Percentiles rank a stretch among this genome's conserved stretches.
Conservation (phyloP, 768 basidiomycete genomes). For the Pulveroboletus ravenelii region DNA sequence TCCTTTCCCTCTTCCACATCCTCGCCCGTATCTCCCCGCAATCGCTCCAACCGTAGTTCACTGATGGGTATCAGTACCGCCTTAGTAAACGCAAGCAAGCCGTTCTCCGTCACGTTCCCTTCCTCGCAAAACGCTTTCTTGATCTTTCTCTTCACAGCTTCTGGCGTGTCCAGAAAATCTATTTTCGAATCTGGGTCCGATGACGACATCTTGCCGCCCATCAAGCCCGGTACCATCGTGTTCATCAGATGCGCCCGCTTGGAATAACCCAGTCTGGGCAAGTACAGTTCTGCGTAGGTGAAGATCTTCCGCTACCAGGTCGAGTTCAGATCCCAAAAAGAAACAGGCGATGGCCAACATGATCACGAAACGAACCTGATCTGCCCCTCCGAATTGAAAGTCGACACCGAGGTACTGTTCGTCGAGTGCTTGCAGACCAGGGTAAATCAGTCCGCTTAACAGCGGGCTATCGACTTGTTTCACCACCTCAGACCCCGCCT, state of each 20-base stretch:
- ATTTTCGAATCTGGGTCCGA: constrained; percentile 98
- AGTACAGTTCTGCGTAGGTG: constrained; percentile 94
- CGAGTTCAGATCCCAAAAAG: neutral
- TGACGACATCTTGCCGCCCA: constrained; percentile 96
- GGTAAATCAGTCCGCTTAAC: constrained; percentile 90
- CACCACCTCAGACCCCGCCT: constrained; percentile 97
- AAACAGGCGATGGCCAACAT: neutral
- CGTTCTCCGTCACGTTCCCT: constrained; percentile 84
- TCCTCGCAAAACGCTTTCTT: constrained; percentile 93
- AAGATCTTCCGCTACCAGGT: constrained; percentile 88
- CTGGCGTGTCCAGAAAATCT: constrained; percentile 89
- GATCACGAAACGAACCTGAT: constrained; percentile 62
- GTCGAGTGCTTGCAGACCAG: constrained; percentile 93
- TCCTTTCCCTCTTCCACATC: constrained; percentile 44
- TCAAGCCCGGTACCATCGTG: constrained; percentile 91
- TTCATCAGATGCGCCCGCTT: constrained; percentile 99
- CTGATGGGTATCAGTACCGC: constrained; percentile 88
- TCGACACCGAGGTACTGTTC: constrained; percentile 95
- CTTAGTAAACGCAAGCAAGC: constrained; percentile 77
- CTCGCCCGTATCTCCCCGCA: constrained; percentile 39
- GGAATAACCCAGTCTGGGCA: constrained; percentile 86
- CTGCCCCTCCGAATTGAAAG: constrained; percentile 97
- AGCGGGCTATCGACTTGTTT: constrained; percentile 93
- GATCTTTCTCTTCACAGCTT: constrained; percentile 82
- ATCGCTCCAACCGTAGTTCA: constrained; percentile 61